phyloP scores from a whole-genome alignment of 2,329 filamentous ascomycete genomes.

The Aspergillus viridinutans region DNA sequence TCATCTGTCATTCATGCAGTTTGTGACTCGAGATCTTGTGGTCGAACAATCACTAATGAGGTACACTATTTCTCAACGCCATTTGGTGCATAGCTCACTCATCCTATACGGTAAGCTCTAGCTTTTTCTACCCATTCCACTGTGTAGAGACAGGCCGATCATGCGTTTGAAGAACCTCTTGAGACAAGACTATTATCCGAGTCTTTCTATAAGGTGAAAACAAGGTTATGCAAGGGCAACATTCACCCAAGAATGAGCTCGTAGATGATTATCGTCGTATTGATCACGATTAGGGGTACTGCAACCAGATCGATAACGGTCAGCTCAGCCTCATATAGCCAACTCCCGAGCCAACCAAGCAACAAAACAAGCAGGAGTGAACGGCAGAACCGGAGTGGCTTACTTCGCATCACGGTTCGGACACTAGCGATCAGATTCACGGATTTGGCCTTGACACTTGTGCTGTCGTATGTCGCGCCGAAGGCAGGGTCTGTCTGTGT shows the following conservation, averaged over 20 bases:
- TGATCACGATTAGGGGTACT: slow-evolving; percentile 84
- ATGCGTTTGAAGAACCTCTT: background rate
- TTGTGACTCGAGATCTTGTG: background rate
- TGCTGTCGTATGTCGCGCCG: slow-evolving; percentile 65
- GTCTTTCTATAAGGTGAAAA: background rate
- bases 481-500: slow-evolving; percentile 67
- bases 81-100: background rate
- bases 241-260: slow-evolving; percentile 69
- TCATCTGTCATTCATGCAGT: background rate
- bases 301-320: background rate
- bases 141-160: background rate
- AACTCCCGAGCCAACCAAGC: background rate
- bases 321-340: background rate
- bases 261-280: slow-evolving; percentile 77
- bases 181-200: background rate
- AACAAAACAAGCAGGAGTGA: slow-evolving; percentile 32
- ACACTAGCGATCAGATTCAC: slow-evolving; percentile 89
- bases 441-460: slow-evolving; percentile 78
- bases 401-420: slow-evolving; percentile 89
- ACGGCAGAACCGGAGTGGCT: background rate
- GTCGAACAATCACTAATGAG: background rate
- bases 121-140: background rate
- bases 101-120: background rate
- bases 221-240: background rate
- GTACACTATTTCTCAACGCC: background rate